These are phyloP conservation scores for Colletotrichum trifolii DNA, from an alignment of 2,329 filamentous ascomycete species.

Conservation along the genomic window DNA sequence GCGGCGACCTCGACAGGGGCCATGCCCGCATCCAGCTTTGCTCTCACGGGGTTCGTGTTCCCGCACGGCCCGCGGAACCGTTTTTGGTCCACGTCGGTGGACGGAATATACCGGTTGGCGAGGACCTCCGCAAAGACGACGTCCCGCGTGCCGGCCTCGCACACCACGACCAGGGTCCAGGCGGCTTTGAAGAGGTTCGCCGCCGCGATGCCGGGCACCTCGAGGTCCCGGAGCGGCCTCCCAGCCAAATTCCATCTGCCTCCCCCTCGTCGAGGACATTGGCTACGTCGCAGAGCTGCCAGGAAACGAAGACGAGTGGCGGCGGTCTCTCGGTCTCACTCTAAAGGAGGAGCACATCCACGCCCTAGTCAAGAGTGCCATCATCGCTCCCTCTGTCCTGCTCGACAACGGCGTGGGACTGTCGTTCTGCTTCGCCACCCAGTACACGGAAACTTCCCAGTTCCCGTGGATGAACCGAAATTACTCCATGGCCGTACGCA, in stretches of 20 bases:
- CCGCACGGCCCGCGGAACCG: too few species aligned
- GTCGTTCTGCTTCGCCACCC: slow-evolving; percentile 10
- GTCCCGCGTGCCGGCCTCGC: too few species aligned
- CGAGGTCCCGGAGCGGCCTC: background rate
- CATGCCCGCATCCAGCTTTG: too few species aligned
- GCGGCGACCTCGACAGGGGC: too few species aligned
- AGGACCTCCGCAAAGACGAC: too few species aligned
- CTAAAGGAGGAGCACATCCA: slow-evolving; percentile 9
- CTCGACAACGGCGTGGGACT: background rate
- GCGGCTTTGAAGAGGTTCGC: too few species aligned
- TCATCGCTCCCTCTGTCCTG: background rate
- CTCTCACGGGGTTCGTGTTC: too few species aligned
- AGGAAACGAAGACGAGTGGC: slow-evolving; percentile 12
- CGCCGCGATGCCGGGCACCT: too few species aligned
- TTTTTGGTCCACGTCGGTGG: too few species aligned
- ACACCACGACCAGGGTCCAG: too few species aligned
- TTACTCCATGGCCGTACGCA: slow-evolving; percentile 10
- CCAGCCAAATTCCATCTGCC: slow-evolving; percentile 7
- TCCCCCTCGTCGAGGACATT: slow-evolving; percentile 11
- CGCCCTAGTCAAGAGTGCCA: slow-evolving; percentile 13
- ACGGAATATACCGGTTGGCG: too few species aligned
- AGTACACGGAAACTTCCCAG: background rate
- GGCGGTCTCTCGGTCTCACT: slow-evolving; percentile 4
- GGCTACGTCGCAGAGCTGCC: slow-evolving; percentile 7
- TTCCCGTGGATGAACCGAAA: slow-evolving; percentile 17